Evolutionary conservation across 305 asterid genomes (phyloP), one percentile per base, ranked within the genome.

Genomic region (Fraxinus paxiana): DNA sequence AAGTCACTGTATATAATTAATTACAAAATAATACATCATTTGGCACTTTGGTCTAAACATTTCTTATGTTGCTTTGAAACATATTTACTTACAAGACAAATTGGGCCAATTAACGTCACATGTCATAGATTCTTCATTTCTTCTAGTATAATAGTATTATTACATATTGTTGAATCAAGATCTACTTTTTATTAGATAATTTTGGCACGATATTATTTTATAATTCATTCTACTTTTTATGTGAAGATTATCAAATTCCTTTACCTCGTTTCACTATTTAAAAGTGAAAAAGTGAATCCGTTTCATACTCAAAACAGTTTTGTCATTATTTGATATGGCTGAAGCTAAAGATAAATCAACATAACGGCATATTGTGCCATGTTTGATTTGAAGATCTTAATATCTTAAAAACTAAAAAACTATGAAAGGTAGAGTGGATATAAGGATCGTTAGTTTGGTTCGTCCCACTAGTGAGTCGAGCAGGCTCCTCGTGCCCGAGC

Each of bases 81-180:
- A 35, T 15, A 26, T 59, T 48, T 17, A 26, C 30, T 17, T 76
- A 51, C 28, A 15, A 28, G 3, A 78, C 28, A 69, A 65, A 75
- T 43, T 79, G 83, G 43, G 65, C 70, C 77, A 59, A 48, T 80
- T 35, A 77, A 79, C 41, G 8, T 73, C 87, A 84, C 82, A 77
- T 73, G 84, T 38, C 82, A 4, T 77, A 35, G 84, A 84, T 77
- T 81, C 73, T 73, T 63, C 4, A 34, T 35, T 56, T 70, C 26
- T 0, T 43, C 15, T 17, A 37, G 2, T 8, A 37, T n/a, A 20
- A 41, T 22, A 69, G 31, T 43, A 4, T 69, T 54, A 33, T 22
- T 7, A 9, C 1, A 3, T 22, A 4, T 15, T 20, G 33, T 15
- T 13, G 73, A 67, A 26, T 28, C 37, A 3, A 67, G 18, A 67